phyloP scores from a whole-genome alignment of 169 alveolate species.

The Babesia microti region DNA sequence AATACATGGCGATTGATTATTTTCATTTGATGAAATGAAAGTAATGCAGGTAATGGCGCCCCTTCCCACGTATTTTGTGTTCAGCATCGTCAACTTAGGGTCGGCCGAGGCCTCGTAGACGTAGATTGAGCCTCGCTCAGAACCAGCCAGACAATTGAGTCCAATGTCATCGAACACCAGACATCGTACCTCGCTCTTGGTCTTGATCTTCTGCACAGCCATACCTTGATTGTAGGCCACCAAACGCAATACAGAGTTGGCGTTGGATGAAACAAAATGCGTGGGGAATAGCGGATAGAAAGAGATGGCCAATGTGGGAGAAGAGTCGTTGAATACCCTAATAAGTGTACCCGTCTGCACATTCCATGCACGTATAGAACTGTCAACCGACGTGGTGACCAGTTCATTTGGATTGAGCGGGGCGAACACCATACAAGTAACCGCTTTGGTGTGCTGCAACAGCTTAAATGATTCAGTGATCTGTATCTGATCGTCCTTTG shows the following conservation, averaged over 20 bases:
- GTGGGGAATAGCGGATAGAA: conserved; percentile 67
- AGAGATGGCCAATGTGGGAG: conserved; percentile 62
- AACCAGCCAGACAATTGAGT: conserved; percentile 67
- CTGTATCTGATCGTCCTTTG: conserved; percentile 14
- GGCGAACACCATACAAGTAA: conserved; percentile 57
- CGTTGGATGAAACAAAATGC: conserved; percentile 57
- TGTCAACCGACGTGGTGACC: conserved; percentile 67
- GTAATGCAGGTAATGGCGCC: conserved; percentile 59
- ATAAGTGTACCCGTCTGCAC: conserved; percentile 66
- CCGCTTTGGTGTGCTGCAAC: conserved; percentile 51
- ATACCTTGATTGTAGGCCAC: conserved; percentile 68
- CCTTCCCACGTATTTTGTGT: conserved; percentile 43
- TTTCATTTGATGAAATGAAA: conserved; percentile 52
- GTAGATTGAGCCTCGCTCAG: conserved; percentile 62
- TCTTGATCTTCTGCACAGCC: conserved; percentile 61
- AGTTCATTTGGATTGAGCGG: conserved; percentile 47
- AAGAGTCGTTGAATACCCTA: conserved; percentile 69
- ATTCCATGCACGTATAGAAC: conserved; percentile 73
- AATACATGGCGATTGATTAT: conserved; percentile 34
- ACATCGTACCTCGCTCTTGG: conserved; percentile 67
- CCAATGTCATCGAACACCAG: conserved; percentile 68
- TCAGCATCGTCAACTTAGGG: conserved; percentile 39
- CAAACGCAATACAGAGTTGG: conserved; percentile 64
- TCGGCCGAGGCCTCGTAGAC: conserved; percentile 54
- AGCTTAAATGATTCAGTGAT: conserved; percentile 40